Percentiles rank a stretch among this genome's conserved stretches.
These are phyloP conservation scores for Plasmodium malariae DNA, from an alignment of 169 alveolate species.

Conservation along the genomic window DNA sequence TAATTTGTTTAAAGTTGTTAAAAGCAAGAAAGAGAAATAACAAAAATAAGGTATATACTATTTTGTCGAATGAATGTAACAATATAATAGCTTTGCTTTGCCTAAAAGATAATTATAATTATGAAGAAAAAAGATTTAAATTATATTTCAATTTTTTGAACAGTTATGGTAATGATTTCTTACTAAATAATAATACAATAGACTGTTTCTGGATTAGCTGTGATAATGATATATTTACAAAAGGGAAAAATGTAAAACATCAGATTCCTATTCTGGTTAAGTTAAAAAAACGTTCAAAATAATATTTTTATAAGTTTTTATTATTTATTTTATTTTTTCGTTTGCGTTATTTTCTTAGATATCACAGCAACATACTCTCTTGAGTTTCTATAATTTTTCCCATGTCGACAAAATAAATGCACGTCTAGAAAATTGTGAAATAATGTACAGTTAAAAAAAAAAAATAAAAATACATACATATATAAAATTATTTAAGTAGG, in stretches of 20 bases:
- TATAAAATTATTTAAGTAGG: neutral
- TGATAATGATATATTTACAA: constrained; percentile 35
- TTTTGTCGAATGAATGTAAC: constrained; percentile 38
- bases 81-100: constrained; percentile 43
- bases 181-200: constrained; percentile 40
- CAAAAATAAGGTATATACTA: constrained; percentile 29
- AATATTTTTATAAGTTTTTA: neutral
- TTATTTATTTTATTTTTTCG: neutral
- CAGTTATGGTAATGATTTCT: constrained; percentile 17
- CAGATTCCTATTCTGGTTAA: constrained; percentile 71
- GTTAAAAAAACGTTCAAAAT: neutral
- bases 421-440: constrained; percentile 21
- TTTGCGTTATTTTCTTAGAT: neutral
- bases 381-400: constrained; percentile 26
- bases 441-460: constrained; percentile 5
- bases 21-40: constrained; percentile 28
- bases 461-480: neutral
- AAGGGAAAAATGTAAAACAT: constrained; percentile 15
- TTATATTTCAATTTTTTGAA: constrained; percentile 35
- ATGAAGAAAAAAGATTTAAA: constrained; percentile 39
- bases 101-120: neutral
- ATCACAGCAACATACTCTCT: constrained; percentile 12
- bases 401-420: constrained; percentile 21
- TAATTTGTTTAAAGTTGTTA: constrained; percentile 52
- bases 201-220: constrained; percentile 41